Percentiles rank a stretch among this genome's conserved stretches.
Conservation (phyloP, 257 asterid species). For the Thymus quinquecostatus region DNA sequence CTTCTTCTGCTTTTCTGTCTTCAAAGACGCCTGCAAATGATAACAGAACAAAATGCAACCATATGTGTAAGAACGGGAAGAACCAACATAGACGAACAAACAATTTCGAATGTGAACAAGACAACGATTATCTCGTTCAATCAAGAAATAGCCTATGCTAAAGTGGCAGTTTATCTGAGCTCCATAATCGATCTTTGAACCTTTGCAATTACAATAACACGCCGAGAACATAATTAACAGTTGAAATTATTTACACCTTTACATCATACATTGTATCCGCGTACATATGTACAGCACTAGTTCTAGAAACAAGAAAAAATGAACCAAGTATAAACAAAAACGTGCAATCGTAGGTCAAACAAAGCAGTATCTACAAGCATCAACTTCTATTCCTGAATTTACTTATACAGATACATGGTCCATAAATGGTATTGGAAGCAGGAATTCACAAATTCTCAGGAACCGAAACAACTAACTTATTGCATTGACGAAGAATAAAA, state of each 20-base stretch:
- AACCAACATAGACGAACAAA: not conserved
- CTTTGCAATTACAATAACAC: no score
- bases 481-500: not conserved
- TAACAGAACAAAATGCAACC: not conserved
- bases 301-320: not conserved
- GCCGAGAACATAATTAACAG: no score
- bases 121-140: not conserved
- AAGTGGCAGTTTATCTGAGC: not conserved
- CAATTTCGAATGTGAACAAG: not conserved
- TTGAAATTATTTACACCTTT: no score
- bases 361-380: not conserved
- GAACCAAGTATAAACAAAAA: not conserved
- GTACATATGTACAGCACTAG: not conserved
- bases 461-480: not conserved
- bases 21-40: conserved; percentile 61
- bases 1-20: conserved; percentile 72
- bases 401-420: not conserved
- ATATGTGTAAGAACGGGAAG: not conserved
- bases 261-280: not conserved
- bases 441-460: no score
- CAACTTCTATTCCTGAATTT: not conserved
- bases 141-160: not conserved
- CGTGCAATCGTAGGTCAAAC: not conserved
- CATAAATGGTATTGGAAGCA: not conserved
- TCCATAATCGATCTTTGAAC: no score